Evolutionary conservation across 495 filamentous ascomycete species (phyloP).

Genomic region (Viridothelium virens): DNA sequence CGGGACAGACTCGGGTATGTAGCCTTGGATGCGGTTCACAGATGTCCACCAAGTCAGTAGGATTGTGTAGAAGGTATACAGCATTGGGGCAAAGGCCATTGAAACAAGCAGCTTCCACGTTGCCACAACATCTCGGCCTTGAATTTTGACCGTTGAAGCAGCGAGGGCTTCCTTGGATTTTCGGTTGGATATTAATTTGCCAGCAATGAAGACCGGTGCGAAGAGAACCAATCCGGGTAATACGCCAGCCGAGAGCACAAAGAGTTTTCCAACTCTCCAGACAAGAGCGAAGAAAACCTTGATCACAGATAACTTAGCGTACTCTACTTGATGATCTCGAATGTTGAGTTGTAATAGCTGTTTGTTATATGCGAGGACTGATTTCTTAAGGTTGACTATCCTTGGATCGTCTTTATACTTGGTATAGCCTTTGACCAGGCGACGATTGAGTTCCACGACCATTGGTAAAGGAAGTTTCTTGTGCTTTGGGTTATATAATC

Average conservation of each 20-base stretch:
- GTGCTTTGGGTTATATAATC: slow-evolving; percentile 86
- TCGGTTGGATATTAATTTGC: slow-evolving; percentile 79
- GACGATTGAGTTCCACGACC: slow-evolving; percentile 92
- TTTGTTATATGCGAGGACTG: slow-evolving; percentile 79
- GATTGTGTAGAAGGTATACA: slow-evolving; percentile 74
- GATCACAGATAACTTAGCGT: slow-evolving; percentile 70
- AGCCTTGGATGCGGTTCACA: slow-evolving; percentile 69
- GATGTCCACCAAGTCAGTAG: slow-evolving; percentile 71
- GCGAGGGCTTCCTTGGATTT: slow-evolving; percentile 89
- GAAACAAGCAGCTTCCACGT: slow-evolving; percentile 97
- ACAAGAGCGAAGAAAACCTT: slow-evolving; percentile 69
- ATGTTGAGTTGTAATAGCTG: slow-evolving; percentile 77
- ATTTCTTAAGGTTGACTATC: slow-evolving; percentile 68
- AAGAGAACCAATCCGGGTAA: slow-evolving; percentile 85
- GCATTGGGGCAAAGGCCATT: slow-evolving; percentile 73
- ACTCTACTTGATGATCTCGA: slow-evolving; percentile 92
- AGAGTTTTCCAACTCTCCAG: slow-evolving; percentile 71
- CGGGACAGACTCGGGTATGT: slow-evolving; percentile 70
- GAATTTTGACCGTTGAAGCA: slow-evolving; percentile 86
- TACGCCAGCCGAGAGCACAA: slow-evolving; percentile 67
- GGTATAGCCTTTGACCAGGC: slow-evolving; percentile 84
- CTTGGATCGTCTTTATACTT: slow-evolving; percentile 87
- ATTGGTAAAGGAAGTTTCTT: slow-evolving; percentile 91
- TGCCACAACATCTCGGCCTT: slow-evolving; percentile 90
- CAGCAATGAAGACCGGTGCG: slow-evolving; percentile 79